A percentile compares a stretch with the other conserved stretches of the same genome.
Evolutionary conservation across 1,139 yeast species (phyloP).

Genomic region (Protomyces inouyei): DNA sequence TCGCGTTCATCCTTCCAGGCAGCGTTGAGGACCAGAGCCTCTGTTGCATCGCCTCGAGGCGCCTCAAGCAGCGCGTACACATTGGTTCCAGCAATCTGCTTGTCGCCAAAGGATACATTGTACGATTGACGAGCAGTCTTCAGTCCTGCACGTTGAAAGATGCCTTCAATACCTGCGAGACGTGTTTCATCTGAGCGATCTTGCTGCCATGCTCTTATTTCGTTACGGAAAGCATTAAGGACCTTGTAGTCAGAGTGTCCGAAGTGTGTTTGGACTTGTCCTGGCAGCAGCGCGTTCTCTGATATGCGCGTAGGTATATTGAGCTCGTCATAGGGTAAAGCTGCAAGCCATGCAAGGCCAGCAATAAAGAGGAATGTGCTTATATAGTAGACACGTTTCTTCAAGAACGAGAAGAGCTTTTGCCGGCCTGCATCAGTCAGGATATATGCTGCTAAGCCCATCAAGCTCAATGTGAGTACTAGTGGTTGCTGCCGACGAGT

Average conservation of each 20-base stretch:
- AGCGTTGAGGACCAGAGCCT: conserved; percentile 83
- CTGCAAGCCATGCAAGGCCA: conserved; percentile 17
- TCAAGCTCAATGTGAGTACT: background rate
- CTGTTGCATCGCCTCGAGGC: conserved; percentile 94
- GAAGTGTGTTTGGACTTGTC: conserved; percentile 87
- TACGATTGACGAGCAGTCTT: conserved; percentile 54
- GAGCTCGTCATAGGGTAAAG: conserved; percentile 14
- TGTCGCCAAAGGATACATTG: conserved; percentile 38
- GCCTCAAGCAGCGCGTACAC: conserved; percentile 84
- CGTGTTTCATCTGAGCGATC: conserved; percentile 37
- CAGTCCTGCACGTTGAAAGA: conserved; percentile 71
- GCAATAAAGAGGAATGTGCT: conserved; percentile 7
- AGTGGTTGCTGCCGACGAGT: too few relatives aligned
- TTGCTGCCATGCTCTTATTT: conserved; percentile 37
- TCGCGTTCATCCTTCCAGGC: conserved; percentile 72
- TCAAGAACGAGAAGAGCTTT: conserved; percentile 17
- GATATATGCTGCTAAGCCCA: conserved; percentile 17
- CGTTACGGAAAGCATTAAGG: conserved; percentile 35
- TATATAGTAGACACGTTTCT: conserved; percentile 1
- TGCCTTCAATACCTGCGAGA: conserved; percentile 46
- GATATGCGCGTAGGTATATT: conserved; percentile 62
- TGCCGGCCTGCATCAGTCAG: conserved; percentile 15
- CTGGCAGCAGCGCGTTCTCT: conserved; percentile 95
- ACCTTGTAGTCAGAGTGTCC: conserved; percentile 94
- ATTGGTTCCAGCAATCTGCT: conserved; percentile 46